Base-by-base conservation (phyloP, 768 basidiomycete species). In the Kwoniella botswanensis region DNA sequence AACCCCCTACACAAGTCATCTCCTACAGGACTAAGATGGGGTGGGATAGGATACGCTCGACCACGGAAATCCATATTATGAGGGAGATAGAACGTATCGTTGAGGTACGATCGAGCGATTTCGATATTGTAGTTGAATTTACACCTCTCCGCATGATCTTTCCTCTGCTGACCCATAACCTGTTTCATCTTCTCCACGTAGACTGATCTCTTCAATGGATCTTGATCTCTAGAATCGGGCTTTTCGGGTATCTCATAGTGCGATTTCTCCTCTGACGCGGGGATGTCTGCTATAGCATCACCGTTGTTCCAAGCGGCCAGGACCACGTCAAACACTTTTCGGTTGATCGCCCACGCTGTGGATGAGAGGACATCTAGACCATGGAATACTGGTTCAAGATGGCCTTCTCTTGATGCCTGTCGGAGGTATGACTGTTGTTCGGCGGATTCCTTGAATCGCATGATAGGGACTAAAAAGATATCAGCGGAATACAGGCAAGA, bases 11-110 rank as follows among this genome's bases (percentile, higher is more conserved):
- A 82, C 22, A 98, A 86, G 82, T 99, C 96, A 82, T 99, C 93
- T 10, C 96, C 95, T 65, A 98, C 92, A 76, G 98, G 96, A 77
- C 90, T 94, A 64, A 99, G 86, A 85, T 98, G 93, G 4, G 95
- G 94, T 0, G 96, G 95, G 54, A 97, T 90, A 12, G 97, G 96
- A 81, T 99, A 99, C 0, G 96, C 94, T 63, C 96, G 91, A 9
- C 97, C 97, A 70, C 96, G 90, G 87, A 98, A 99, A 84, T 99
- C 97, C 76, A 98, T 86, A 83, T 97, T 98, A 83, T 98, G 96
- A 0, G 96, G 95, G 61, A 95, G 86, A 84, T 93, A 98, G 82
- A 98, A 90, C 0, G 86, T 89, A 75, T 97, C 96, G 65, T 89
- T 89, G 62, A 95, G 86, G 87, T 95, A 97, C 63, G 94, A 90